A percentile compares a stretch with the other conserved stretches of the same genome.
Evolutionary conservation across 805 yeast species (phyloP).

Genomic region (Suhomyces pyralidae): DNA sequence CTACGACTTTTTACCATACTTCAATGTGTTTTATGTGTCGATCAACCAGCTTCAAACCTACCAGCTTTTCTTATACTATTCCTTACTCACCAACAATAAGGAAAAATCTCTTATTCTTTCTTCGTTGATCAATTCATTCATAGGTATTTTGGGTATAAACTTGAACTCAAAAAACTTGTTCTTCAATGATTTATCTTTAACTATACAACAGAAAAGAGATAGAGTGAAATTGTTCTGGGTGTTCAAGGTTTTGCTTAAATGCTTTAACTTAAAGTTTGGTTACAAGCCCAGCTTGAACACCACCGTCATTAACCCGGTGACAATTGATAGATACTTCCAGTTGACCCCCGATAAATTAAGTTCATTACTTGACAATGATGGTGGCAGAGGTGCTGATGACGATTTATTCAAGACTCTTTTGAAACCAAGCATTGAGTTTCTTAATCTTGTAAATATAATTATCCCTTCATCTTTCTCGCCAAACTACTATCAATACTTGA

Average conservation of each 20-base stretch:
- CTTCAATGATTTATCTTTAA: constrained; percentile 46
- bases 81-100: constrained; percentile 42
- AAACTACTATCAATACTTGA: constrained; percentile 42
- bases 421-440: constrained; percentile 42
- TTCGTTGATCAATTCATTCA: constrained; percentile 40
- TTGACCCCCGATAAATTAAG: constrained; percentile 44
- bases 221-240: constrained; percentile 48
- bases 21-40: constrained; percentile 48
- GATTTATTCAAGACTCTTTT: constrained; percentile 34
- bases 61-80: constrained; percentile 46
- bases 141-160: constrained; percentile 43
- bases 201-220: constrained; percentile 33
- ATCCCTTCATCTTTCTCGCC: constrained; percentile 48
- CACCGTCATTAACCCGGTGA: constrained; percentile 46
- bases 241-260: constrained; percentile 39
- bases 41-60: constrained; percentile 50
- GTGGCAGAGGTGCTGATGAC: constrained; percentile 20
- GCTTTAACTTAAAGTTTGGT: constrained; percentile 43
- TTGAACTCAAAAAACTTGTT: constrained; percentile 39
- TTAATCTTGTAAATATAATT: constrained; percentile 41
- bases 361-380: constrained; percentile 24
- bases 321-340: constrained; percentile 43
- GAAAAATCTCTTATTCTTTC: constrained; percentile 38
- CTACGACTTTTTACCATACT: constrained; percentile 45
- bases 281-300: constrained; percentile 46